phyloP scores from a whole-genome alignment of 805 yeast species.

The Saccharomyces paradoxus region DNA sequence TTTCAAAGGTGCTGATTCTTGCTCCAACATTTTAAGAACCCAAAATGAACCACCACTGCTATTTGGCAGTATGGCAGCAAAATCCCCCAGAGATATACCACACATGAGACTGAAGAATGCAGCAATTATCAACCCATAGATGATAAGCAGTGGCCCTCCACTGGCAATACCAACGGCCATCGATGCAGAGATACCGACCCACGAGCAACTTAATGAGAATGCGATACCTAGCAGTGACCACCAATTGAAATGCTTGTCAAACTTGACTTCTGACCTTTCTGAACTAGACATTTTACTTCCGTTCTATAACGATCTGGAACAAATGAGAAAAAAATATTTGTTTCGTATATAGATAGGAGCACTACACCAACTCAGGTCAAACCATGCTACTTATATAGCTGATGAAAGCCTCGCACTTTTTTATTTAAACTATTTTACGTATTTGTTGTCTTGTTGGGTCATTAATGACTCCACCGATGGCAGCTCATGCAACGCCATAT shows the following conservation, averaged over 20 bases:
- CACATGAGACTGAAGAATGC: slow-evolving; percentile 40
- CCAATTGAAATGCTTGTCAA: slow-evolving; percentile 32
- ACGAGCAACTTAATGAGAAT: slow-evolving; percentile 52
- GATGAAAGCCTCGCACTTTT: not conserved
- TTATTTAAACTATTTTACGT: not conserved
- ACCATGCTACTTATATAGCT: not conserved
- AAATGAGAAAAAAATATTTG: not conserved
- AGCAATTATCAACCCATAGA: slow-evolving; percentile 48
- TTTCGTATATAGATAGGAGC: not conserved
- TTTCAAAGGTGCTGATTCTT: not conserved
- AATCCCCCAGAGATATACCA: slow-evolving; percentile 46
- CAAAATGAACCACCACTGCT: slow-evolving; percentile 57
- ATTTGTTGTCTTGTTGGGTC: not conserved
- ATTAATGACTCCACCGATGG: slow-evolving; percentile 1
- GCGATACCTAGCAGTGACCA: slow-evolving; percentile 49
- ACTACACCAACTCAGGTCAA: not conserved
- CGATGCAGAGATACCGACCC: slow-evolving; percentile 54
- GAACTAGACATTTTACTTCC: not conserved
- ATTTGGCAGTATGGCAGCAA: slow-evolving; percentile 45
- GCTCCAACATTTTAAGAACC: slow-evolving; percentile 42
- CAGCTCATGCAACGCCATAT: slow-evolving; percentile 5
- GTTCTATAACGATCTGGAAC: not conserved
- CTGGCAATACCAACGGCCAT: slow-evolving; percentile 46
- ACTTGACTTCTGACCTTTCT: not conserved
- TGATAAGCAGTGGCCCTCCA: slow-evolving; percentile 52